Evolutionary conservation across 768 basidiomycete species (phyloP), one percentile per base, ranked within the genome.

Genomic region (Lanmaoa pseudosensibilis): DNA sequence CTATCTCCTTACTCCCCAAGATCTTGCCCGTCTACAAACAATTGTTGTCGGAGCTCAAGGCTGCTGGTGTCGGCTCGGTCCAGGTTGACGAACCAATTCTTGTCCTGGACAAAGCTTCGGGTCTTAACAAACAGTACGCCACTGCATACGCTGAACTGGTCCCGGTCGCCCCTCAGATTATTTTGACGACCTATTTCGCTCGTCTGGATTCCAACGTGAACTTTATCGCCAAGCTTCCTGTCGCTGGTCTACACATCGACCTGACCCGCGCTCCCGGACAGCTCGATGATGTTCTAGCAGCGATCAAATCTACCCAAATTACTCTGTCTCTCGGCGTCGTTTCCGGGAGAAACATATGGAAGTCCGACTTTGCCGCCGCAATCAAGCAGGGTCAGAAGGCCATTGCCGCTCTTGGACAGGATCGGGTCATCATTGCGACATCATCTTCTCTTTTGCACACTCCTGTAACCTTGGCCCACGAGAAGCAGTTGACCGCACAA

Each of bases 331-430:
- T 98, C 60, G 97, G 97, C 76, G 74, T 98, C 59, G 91, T 99
- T 61, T 98, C 97, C 44, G 97, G 97, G 52, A 94, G 97, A 72
- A 98, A 98, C 83, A 92, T 99, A 80, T 99, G 97, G 97, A 99
- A 98, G 86, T 88, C 85, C 60, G 95, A 98, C 77, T 87, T 98
- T 66, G 78, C 81, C 60, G 86, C 84, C 52, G 87, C 92, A 55
- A 83, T 94, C 76, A 87, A 87, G 72, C 76, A 84, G 46, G 92
- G 83, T 54, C 87, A 95, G 78, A 89, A 87, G 74, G 94, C 92
- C 46, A 78, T 97, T 65, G 84, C 86, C 51, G 80, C 78, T 40
- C 87, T 98, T 66, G 94, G 95, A 56, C 75, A 81, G 59, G 87
- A 91, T 59, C 92, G 94, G 60, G 91, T 98, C 72, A 86, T 98